Conservation (phyloP, 176 grass and related monocot species). For the Phyllostachys edulis region DNA sequence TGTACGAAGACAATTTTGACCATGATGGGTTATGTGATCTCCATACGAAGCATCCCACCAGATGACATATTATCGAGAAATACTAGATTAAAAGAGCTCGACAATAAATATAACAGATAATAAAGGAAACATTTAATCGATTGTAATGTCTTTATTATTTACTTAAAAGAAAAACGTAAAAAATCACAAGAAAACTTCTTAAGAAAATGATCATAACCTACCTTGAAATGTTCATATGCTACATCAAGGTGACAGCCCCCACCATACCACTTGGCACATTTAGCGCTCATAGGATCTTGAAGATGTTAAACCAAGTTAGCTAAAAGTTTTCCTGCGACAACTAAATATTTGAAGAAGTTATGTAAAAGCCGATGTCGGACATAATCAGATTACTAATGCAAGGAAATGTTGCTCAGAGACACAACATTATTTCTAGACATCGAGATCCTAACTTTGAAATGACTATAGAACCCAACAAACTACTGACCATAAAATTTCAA, state of each 20-base stretch:
- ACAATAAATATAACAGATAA: not conserved
- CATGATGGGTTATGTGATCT: not conserved
- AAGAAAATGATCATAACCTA: slow-evolving; percentile 39
- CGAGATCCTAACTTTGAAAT: not conserved
- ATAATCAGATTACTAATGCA: not conserved
- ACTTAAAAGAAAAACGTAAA: not conserved
- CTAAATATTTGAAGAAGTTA: not conserved
- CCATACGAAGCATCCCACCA: not conserved
- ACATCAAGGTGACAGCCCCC: slow-evolving; percentile 97
- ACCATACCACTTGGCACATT: slow-evolving; percentile 92
- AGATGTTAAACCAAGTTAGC: slow-evolving; percentile 41
- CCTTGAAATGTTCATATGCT: slow-evolving; percentile 93
- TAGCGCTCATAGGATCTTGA: slow-evolving; percentile 83
- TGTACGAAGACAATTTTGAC: not conserved
- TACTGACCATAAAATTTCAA: not conserved
- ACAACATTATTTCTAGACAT: not conserved
- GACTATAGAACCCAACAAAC: not conserved
- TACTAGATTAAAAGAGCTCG: not conserved
- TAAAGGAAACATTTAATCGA: not conserved
- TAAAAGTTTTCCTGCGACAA: slow-evolving; percentile 1
- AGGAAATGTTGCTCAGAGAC: slow-evolving; percentile 1
- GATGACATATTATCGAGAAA: slow-evolving; percentile 17
- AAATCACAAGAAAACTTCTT: not conserved
- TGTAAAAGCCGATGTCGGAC: not conserved
- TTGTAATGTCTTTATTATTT: not conserved